Evolutionary conservation across 2,329 filamentous ascomycete genomes (phyloP), one percentile per base, ranked within the genome.

Genomic region (Xylariaceae sp.): DNA sequence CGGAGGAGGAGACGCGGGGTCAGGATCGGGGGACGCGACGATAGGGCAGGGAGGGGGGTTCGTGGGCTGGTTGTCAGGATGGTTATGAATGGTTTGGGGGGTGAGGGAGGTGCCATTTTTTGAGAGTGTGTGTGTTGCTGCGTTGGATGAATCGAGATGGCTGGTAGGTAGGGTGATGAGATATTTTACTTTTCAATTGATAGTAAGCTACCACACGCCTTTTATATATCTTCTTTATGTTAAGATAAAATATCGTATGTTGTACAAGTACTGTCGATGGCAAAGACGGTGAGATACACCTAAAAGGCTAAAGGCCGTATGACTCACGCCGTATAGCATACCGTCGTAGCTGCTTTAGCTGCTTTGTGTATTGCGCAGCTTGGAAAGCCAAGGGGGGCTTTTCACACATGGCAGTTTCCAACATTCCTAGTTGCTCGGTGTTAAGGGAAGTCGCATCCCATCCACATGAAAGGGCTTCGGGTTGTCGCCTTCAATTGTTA

Each of bases 1-100:
- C 55, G 51, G 13, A 57, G 38, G 9, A 57, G 34, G 14, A 57
- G 50, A 13, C 53, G 48, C n/a, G 40, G 27, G 11, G 54, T 57
- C 17, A n/a, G 46, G 34, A 56, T 46, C n/a, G 27, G 34, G n/a
- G 45, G 11, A 5, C 49, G 41, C 11, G 46, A 15, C 2, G 44
- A 41, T 21, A 40, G 43, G 12, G 50, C 38, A 11, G 48, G 49
- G 7, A 57, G 34, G 3, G 54, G 55, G 4, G 39, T n/a, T 9
- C 32, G 31, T 14, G 55, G 54, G n/a, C n/a, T n/a, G n/a, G n/a
- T n/a, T n/a, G n/a, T 29, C 21, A 11, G 21, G 21, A 11, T 11
- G 21, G 21, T 24, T 24, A 11, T 24, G 21, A 11, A 24, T 24
- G 11, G 6, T 24, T 24, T 24, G 21, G 11, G 21, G 21, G 11